phyloP scores from a whole-genome alignment of 768 basidiomycete genomes.

The Coprinopsis cinerea region DNA sequence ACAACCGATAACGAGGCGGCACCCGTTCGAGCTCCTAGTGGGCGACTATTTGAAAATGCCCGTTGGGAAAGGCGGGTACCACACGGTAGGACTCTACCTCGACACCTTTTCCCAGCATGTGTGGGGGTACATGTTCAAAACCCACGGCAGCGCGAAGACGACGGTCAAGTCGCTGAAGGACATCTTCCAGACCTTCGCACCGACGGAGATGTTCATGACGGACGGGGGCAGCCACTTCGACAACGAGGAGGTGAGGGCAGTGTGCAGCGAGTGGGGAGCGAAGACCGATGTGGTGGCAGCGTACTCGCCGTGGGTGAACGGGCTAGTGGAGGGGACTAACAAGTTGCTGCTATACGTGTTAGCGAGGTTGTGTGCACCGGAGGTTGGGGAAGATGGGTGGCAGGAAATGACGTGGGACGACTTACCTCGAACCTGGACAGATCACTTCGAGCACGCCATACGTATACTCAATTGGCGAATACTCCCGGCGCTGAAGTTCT shows the following conservation, averaged over 20 bases:
- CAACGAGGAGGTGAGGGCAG: slow-evolving; percentile 22
- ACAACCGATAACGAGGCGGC: slow-evolving; percentile 28
- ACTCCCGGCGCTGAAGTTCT: too few relatives aligned
- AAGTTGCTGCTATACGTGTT: slow-evolving; percentile 22
- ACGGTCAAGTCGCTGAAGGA: slow-evolving; percentile 16
- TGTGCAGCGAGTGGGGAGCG: slow-evolving; percentile 19
- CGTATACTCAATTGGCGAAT: too few relatives aligned
- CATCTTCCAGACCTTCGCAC: slow-evolving; percentile 19
- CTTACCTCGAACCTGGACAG: too few relatives aligned
- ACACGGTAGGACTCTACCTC: slow-evolving; percentile 23
- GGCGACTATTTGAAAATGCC: slow-evolving; percentile 30
- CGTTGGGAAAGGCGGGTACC: slow-evolving; percentile 24
- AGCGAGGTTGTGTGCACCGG: slow-evolving; percentile 26
- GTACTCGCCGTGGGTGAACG: slow-evolving; percentile 38
- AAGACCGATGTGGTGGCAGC: slow-evolving; percentile 19
- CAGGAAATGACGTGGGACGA: slow-evolving; percentile 13
- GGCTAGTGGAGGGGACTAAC: slow-evolving; percentile 23
- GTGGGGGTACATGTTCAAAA: slow-evolving; percentile 26
- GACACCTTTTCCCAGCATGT: slow-evolving; percentile 25
- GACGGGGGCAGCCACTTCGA: slow-evolving; percentile 34
- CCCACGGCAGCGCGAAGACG: slow-evolving; percentile 20
- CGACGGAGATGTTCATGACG: slow-evolving; percentile 28
- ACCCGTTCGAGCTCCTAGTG: slow-evolving; percentile 34
- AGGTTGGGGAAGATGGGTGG: slow-evolving; percentile 21
- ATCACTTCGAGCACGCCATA: too few relatives aligned